Percentiles rank a stretch among this genome's conserved stretches.
phyloP scores from a whole-genome alignment of 225 moss, liverwort and hornwort genomes.

The Bryum argenteum region DNA sequence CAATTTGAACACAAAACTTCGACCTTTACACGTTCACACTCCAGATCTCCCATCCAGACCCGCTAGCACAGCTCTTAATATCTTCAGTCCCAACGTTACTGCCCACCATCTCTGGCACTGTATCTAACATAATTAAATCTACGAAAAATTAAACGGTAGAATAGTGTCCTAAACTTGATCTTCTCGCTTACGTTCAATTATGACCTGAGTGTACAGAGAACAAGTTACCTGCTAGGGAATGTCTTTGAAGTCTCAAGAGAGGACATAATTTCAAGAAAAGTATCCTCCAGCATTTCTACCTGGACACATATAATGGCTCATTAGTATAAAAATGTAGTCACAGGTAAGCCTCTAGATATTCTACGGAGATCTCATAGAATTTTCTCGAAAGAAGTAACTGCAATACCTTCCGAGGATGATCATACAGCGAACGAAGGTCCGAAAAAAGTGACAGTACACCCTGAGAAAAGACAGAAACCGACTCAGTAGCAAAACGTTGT shows the following conservation, averaged over 20 bases:
- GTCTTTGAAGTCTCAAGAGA: constrained; percentile 57
- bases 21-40: no score
- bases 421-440: constrained; percentile 75
- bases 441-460: constrained; percentile 89
- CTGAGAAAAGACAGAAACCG: constrained; percentile 27
- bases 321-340: neutral
- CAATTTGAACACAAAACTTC: constrained; percentile 11
- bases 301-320: constrained; percentile 21
- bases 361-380: neutral
- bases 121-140: no score
- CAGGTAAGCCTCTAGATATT: neutral
- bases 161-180: neutral
- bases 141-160: no score
- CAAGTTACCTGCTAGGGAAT: constrained; percentile 53
- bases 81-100: no score
- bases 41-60: no score
- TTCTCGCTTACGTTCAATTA: constrained; percentile 5
- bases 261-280: constrained; percentile 49
- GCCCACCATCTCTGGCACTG: no score
- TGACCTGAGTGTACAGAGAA: neutral
- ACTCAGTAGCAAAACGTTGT: constrained; percentile 17
- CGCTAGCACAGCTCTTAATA: neutral
- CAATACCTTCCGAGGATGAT: constrained; percentile 56
- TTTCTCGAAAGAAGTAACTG: neutral
- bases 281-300: constrained; percentile 69